A percentile compares a stretch with the other conserved stretches of the same genome.
These are phyloP conservation scores for Lobulomyces angularis DNA, from an alignment of 192 early-diverging fungal genomes.

Conservation along the genomic window DNA sequence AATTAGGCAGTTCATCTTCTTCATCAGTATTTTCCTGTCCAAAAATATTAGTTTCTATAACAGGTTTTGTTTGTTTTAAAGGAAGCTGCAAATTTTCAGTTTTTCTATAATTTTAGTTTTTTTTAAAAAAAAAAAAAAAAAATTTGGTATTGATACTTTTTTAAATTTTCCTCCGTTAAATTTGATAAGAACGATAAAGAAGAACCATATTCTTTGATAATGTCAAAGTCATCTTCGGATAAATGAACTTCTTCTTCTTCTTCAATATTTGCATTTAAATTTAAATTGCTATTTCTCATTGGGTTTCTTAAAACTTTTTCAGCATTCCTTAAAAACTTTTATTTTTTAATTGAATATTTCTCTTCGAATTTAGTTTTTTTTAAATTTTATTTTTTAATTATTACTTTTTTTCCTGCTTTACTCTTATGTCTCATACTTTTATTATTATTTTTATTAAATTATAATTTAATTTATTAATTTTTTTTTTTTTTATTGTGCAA, in stretches of 20 bases:
- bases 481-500: no score
- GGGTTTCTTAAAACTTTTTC: no score
- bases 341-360: no score
- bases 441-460: no score
- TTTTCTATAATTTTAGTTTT: not conserved
- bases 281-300: no score
- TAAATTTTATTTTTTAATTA: no score
- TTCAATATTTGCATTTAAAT: slow-evolving; percentile 26
- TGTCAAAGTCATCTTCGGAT: slow-evolving; percentile 60
- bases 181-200: slow-evolving; percentile 48
- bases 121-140: not conserved
- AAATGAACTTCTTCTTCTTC: slow-evolving; percentile 48
- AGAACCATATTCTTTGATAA: slow-evolving; percentile 54
- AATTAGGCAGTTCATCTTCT: slow-evolving; percentile 5
- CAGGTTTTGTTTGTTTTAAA: slow-evolving; percentile 11
- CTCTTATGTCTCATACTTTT: no score
- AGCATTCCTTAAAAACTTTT: no score
- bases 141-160: no score
- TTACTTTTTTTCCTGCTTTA: no score
- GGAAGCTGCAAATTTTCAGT: slow-evolving; percentile 12
- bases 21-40: not conserved
- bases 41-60: slow-evolving; percentile 3
- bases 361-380: no score
- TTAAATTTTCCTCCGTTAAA: slow-evolving; percentile 48
- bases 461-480: no score